Evolutionary conservation across 108 stramenopile genomes (phyloP).

Genomic region (Ochromonas danica): DNA sequence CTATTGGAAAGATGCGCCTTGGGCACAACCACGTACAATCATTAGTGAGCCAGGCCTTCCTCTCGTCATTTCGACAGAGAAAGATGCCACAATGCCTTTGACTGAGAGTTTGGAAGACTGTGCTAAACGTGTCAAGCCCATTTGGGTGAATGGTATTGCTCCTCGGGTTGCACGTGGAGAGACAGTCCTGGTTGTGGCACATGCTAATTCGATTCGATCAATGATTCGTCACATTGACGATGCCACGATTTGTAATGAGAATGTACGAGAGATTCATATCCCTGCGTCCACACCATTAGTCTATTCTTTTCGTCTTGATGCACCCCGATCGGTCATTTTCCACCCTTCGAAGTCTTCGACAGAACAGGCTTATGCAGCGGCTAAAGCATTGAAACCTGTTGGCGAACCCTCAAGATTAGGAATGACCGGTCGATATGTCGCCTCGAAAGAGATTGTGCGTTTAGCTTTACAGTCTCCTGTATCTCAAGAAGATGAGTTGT

Average conservation of each 20-base stretch:
- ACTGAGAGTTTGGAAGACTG: constrained; percentile 51
- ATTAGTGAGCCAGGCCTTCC: background rate
- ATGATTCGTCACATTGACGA: constrained; percentile 76
- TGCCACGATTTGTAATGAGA: constrained; percentile 66
- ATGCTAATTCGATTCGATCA: constrained; percentile 78
- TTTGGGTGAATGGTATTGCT: constrained; percentile 51
- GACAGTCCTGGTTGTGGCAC: constrained; percentile 70
- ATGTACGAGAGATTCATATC: constrained; percentile 77
- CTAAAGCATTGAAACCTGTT: background rate
- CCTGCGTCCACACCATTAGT: constrained; percentile 73
- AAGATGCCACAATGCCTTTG: constrained; percentile 42
- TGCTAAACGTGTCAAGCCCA: constrained; percentile 38
- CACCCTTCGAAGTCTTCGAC: background rate
- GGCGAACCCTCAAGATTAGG: background rate
- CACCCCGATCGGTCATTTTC: background rate
- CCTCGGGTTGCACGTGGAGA: constrained; percentile 65
- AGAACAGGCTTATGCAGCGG: too few relatives aligned
- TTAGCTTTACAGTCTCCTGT: background rate
- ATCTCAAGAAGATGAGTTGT: background rate
- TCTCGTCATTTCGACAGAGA: background rate
- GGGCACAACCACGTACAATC: constrained; percentile 39
- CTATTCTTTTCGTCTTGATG: background rate
- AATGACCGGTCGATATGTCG: constrained; percentile 1
- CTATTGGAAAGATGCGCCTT: constrained; percentile 31
- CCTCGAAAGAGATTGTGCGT: background rate